Percentiles rank a stretch among this genome's conserved stretches.
phyloP scores from a whole-genome alignment of 208 protist genomes.

The Kentomonas sorsogonicus region DNA sequence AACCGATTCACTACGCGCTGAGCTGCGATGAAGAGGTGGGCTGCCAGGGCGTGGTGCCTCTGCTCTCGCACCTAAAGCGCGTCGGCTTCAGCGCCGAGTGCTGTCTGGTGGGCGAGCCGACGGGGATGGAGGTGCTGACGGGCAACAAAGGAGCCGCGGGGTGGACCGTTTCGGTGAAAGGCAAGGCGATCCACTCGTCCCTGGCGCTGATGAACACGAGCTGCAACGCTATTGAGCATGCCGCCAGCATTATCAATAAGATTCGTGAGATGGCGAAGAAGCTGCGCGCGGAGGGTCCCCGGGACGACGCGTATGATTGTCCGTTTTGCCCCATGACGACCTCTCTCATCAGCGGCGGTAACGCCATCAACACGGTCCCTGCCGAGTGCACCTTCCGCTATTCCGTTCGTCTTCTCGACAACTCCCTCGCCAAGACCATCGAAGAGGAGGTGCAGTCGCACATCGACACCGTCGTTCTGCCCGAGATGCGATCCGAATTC shows the following conservation, averaged over 20 bases:
- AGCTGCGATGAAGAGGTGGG: slow-evolving; percentile 32
- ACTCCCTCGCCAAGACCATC: slow-evolving; percentile 18
- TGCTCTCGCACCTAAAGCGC: slow-evolving; percentile 17
- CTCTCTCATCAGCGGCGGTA: slow-evolving; percentile 34
- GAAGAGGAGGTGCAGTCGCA: slow-evolving; percentile 24
- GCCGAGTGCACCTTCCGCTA: slow-evolving; percentile 38
- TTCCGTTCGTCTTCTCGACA: slow-evolving; percentile 30
- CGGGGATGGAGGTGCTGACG: slow-evolving; percentile 22
- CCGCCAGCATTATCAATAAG: slow-evolving; percentile 34
- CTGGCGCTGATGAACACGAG: slow-evolving; percentile 32
- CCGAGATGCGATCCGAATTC: slow-evolving; percentile 38
- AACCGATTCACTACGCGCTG: slow-evolving; percentile 34
- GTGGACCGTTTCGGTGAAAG: slow-evolving; percentile 27
- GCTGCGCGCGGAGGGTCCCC: slow-evolving; percentile 22
- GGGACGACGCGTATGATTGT: slow-evolving; percentile 28
- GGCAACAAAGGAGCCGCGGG: slow-evolving; percentile 26
- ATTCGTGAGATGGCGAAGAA: slow-evolving; percentile 24
- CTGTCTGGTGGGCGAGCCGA: slow-evolving; percentile 39
- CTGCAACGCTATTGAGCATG: slow-evolving; percentile 38
- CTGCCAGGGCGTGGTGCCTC: slow-evolving; percentile 19
- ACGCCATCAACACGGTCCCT: slow-evolving; percentile 49
- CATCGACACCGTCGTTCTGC: slow-evolving; percentile 25
- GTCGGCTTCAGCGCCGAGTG: slow-evolving; percentile 29
- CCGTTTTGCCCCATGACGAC: slow-evolving; percentile 24
- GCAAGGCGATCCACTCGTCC: slow-evolving; percentile 48